Evolutionary conservation across 768 basidiomycete species (phyloP).

Genomic region (Leccinum ochraceum): DNA sequence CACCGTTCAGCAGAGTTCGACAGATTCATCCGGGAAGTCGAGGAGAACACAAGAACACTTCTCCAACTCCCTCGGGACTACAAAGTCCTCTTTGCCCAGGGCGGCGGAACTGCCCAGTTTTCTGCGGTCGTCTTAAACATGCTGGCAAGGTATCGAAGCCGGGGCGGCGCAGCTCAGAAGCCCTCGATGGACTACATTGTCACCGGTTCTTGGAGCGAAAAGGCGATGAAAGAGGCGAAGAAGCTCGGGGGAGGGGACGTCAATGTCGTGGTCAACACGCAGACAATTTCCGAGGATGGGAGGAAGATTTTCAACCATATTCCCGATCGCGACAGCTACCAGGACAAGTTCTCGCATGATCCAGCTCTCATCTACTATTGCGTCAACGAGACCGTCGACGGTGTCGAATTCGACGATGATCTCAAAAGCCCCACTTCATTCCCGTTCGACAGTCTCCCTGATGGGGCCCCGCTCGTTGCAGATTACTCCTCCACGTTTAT

Average conservation of each 20-base stretch:
- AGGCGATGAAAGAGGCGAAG: constrained; percentile 80
- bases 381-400: constrained; percentile 98
- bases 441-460: constrained; percentile 75
- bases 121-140: constrained; percentile 91
- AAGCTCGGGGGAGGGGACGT: constrained; percentile 62
- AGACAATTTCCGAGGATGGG: constrained; percentile 55
- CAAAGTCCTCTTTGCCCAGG: constrained; percentile 89
- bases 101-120: constrained; percentile 92
- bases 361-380: constrained; percentile 96
- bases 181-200: constrained; percentile 84
- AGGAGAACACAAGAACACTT: constrained; percentile 69
- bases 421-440: constrained; percentile 61
- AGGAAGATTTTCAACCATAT: constrained; percentile 77
- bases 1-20: constrained; percentile 93
- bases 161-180: constrained; percentile 57
- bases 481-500: constrained; percentile 98
- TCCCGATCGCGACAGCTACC: constrained; percentile 70
- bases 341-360: constrained; percentile 62
- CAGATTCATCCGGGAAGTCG: constrained; percentile 61
- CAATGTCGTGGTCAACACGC: constrained; percentile 72
- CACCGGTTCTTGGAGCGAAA: constrained; percentile 91
- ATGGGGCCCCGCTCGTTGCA: constrained; percentile 76
- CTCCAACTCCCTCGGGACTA: constrained; percentile 84
- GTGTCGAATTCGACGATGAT: constrained; percentile 79
- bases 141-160: constrained; percentile 79